These are phyloP conservation scores for Linderniella brevidens DNA, from an alignment of 257 asterid species.

Conservation along the genomic window DNA sequence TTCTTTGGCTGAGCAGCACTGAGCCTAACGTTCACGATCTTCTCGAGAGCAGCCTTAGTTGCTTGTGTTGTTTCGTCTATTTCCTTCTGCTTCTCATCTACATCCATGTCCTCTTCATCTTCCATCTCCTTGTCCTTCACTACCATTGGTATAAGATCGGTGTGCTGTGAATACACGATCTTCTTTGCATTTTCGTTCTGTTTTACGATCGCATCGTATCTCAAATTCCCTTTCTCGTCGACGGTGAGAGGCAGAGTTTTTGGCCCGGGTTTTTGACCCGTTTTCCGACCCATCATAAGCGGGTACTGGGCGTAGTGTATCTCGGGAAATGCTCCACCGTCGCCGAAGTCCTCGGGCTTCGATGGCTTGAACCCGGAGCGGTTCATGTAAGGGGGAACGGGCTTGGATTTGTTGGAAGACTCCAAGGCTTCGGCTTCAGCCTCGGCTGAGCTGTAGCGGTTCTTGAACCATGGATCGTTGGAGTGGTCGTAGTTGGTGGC, in stretches of 20 bases:
- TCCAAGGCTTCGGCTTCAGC: conserved; percentile 44
- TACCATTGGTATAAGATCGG: conserved; percentile 63
- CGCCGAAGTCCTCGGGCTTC: conserved; percentile 76
- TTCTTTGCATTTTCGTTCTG: conserved; percentile 80
- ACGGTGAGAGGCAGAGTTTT: conserved; percentile 71
- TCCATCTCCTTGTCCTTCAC: conserved; percentile 39
- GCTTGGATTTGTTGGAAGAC: conserved; percentile 28
- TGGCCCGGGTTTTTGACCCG: conserved; percentile 31
- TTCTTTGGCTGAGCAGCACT: conserved; percentile 95
- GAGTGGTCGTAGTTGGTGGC: conserved; percentile 28
- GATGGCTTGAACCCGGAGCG: conserved; percentile 76
- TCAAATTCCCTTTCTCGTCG: conserved; percentile 72
- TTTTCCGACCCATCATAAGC: conserved; percentile 66
- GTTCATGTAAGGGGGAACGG: conserved; percentile 58
- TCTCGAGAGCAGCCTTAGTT: conserved; percentile 85
- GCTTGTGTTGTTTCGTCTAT: conserved; percentile 63
- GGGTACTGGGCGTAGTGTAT: conserved; percentile 78
- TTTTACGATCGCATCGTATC: conserved; percentile 74
- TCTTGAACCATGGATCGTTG: conserved; percentile 42
- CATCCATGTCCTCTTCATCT: conserved; percentile 44
- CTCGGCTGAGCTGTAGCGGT: conserved; percentile 35
- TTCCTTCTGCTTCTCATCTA: conserved; percentile 70
- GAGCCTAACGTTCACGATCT: conserved; percentile 75
- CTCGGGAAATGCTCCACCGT: conserved; percentile 92
- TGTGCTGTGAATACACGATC: conserved; percentile 66